Percentiles rank a stretch among this genome's conserved stretches.
Evolutionary conservation across 2,329 filamentous ascomycete species (phyloP).

Genomic region (Beauveria scarabaeidicola): DNA sequence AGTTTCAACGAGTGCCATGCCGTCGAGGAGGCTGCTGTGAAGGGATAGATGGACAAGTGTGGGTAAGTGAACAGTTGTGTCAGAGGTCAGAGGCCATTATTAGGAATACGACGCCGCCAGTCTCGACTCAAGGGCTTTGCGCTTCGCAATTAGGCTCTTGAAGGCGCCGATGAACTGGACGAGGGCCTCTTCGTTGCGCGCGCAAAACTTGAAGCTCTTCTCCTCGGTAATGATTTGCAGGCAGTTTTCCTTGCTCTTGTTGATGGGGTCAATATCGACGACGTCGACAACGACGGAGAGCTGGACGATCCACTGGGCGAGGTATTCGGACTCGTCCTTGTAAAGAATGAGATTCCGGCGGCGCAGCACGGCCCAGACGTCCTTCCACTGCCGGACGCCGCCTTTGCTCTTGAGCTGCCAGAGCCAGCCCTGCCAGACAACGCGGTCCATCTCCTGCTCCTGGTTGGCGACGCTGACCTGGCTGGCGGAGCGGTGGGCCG

Average conservation of each 20-base stretch:
- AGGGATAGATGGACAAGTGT: background rate
- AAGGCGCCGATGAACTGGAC: slow-evolving; percentile 81
- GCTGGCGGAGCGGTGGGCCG: slow-evolving; percentile 45
- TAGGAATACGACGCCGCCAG: slow-evolving; percentile 23
- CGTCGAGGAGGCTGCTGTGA: background rate
- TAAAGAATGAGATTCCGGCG: slow-evolving; percentile 81
- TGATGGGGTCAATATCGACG: slow-evolving; percentile 84
- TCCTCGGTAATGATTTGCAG: slow-evolving; percentile 92
- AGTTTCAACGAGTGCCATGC: background rate
- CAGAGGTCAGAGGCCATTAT: background rate
- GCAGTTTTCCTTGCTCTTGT: slow-evolving; percentile 75
- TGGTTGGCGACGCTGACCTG: slow-evolving; percentile 50
- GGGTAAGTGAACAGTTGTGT: background rate
- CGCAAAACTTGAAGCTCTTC: slow-evolving; percentile 70
- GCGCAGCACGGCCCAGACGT: slow-evolving; percentile 84
- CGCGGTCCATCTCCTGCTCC: slow-evolving; percentile 67
- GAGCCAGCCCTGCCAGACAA: slow-evolving; percentile 91
- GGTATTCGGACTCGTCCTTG: slow-evolving; percentile 88
- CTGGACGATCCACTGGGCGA: slow-evolving; percentile 71
- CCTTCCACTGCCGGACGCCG: slow-evolving; percentile 88
- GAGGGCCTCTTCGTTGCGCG: slow-evolving; percentile 71
- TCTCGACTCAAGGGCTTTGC: slow-evolving; percentile 53
- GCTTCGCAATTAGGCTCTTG: slow-evolving; percentile 73
- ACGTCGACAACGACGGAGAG: slow-evolving; percentile 76
- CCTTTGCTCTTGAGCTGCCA: slow-evolving; percentile 75